These are phyloP conservation scores for Abortiporus biennis DNA, from an alignment of 1,284 basidiomycete genomes.

Conservation along the genomic window DNA sequence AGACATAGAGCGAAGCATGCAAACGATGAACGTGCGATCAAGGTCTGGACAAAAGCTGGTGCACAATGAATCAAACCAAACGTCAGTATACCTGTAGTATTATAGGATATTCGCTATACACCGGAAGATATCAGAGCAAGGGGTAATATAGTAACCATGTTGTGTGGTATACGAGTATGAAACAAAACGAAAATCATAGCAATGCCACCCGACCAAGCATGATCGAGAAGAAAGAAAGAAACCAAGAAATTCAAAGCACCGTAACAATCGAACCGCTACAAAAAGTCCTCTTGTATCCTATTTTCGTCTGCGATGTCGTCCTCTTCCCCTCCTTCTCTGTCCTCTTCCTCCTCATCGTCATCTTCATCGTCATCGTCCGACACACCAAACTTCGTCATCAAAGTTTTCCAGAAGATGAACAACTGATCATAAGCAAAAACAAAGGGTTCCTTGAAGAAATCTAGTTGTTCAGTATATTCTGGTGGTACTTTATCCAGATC, in stretches of 20 bases:
- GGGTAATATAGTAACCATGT: too few species aligned
- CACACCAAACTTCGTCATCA: conserved; percentile 39
- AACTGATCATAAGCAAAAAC: conserved; percentile 63
- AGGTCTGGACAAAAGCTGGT: conserved; percentile 48
- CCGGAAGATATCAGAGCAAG: too few species aligned
- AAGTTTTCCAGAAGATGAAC: conserved; percentile 53
- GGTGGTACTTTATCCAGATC: conserved; percentile 52
- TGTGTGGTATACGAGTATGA: too few species aligned
- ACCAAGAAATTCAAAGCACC: background rate
- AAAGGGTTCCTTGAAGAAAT: conserved; percentile 56
- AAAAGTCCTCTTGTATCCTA: too few species aligned
- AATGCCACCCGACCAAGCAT: too few species aligned
- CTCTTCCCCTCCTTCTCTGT: conserved; percentile 25
- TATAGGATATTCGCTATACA: too few species aligned
- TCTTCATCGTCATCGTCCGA: conserved; percentile 24
- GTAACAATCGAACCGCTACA: background rate
- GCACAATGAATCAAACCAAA: conserved; percentile 13
- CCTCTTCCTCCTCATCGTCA: conserved; percentile 22
- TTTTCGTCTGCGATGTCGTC: conserved; percentile 8
- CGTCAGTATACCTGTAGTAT: too few species aligned
- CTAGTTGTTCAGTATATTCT: conserved; percentile 49
- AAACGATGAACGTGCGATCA: conserved; percentile 37
- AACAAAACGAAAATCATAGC: too few species aligned
- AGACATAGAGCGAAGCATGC: conserved; percentile 38
- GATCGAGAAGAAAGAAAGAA: background rate